Evolutionary conservation across 116 monocot genomes (phyloP).

Genomic region (Posidonia oceanica): DNA sequence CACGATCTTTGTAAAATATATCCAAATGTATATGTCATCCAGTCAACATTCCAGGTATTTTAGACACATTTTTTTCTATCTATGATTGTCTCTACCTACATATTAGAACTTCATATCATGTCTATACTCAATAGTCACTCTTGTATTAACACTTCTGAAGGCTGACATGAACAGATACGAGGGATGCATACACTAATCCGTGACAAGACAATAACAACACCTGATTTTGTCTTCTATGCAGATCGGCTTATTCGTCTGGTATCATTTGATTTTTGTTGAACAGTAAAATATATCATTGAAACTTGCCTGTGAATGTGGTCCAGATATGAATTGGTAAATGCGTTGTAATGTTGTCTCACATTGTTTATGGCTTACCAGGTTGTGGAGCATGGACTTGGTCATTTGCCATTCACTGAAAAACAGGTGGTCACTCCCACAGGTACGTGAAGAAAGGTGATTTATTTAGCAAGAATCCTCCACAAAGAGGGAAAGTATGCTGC

Average conservation of each 20-base stretch:
- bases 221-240: slow-evolving; percentile 97
- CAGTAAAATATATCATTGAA: too few relatives aligned
- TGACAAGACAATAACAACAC: slow-evolving; percentile 80
- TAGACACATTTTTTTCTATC: background rate
- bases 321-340: too few relatives aligned
- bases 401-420: slow-evolving; percentile 86
- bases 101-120: background rate
- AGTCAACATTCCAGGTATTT: slow-evolving; percentile 89
- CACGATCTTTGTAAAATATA: slow-evolving; percentile 98
- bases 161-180: slow-evolving; percentile 55
- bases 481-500: too few relatives aligned
- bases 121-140: background rate
- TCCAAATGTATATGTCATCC: slow-evolving; percentile 72
- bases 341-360: background rate
- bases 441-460: slow-evolving; percentile 5
- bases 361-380: slow-evolving; percentile 24
- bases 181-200: slow-evolving; percentile 99
- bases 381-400: slow-evolving; percentile 74
- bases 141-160: slow-evolving; percentile 6
- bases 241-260: slow-evolving; percentile 98
- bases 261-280: slow-evolving; percentile 1
- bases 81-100: background rate
- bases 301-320: too few relatives aligned
- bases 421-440: slow-evolving; percentile 74
- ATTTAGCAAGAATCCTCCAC: background rate